Percentiles rank a stretch among this genome's conserved stretches.
Evolutionary conservation across 768 basidiomycete species (phyloP).

Genomic region (Filobasidium wieringae): DNA sequence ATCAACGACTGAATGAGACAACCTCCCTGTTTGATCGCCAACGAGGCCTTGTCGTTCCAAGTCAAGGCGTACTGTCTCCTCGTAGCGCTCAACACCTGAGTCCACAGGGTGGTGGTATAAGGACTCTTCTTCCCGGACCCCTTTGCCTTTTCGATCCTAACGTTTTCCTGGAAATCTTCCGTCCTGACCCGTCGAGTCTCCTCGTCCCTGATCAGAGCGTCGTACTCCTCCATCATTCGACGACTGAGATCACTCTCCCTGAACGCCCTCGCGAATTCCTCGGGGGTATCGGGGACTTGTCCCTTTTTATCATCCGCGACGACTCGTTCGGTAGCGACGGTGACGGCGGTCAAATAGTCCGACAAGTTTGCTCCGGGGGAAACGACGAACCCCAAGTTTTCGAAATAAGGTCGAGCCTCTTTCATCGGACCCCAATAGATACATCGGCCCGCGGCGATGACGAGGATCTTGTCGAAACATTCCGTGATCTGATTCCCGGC

Average conservation of each 20-base stretch:
- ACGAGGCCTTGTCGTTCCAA: conserved; percentile 23
- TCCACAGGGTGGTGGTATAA: conserved; percentile 18
- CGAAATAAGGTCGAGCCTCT: conserved; percentile 15
- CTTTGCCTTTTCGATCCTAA: conserved; percentile 14
- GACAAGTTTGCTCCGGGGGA: conserved; percentile 13
- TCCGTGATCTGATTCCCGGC: conserved; percentile 18
- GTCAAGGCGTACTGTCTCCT: conserved; percentile 18
- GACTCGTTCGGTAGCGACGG: conserved; percentile 11
- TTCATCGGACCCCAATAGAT: conserved; percentile 15
- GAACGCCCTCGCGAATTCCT: neutral
- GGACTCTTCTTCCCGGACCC: conserved; percentile 11
- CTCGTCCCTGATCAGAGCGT: conserved; percentile 3
- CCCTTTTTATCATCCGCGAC: conserved; percentile 17
- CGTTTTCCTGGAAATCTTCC: conserved; percentile 14
- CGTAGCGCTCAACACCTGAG: conserved; percentile 17
- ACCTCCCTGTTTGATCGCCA: conserved; percentile 14
- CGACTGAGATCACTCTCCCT: neutral
- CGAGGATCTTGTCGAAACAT: conserved; percentile 20
- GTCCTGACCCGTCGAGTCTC: neutral
- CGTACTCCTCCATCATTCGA: neutral
- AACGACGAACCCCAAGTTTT: conserved; percentile 16
- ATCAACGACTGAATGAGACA: conserved; percentile 21
- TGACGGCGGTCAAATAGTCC: conserved; percentile 16
- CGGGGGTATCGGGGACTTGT: conserved; percentile 23
- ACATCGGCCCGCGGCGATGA: conserved; percentile 15